phyloP scores from a whole-genome alignment of 1,284 basidiomycete genomes.

The Exsudoporus floridanus region DNA sequence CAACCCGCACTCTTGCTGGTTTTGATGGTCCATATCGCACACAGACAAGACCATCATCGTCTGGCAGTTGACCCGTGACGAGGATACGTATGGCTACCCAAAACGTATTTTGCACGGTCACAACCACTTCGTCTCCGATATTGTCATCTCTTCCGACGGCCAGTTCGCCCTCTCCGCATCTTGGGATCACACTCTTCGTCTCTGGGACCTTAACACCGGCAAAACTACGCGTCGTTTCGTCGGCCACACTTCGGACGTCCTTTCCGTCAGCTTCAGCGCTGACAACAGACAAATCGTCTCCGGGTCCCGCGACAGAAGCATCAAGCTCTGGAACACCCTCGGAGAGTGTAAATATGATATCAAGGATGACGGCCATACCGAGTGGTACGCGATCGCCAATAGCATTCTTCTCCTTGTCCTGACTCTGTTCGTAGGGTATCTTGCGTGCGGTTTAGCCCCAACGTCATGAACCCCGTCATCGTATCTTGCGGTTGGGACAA shows the following conservation, averaged over 20 bases:
- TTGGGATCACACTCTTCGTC: constrained; percentile 99
- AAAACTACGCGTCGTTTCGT: constrained; percentile 95
- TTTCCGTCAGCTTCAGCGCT: constrained; percentile 96
- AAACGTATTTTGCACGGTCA: constrained; percentile 98
- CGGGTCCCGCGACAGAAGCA: constrained; percentile 93
- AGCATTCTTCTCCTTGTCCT: neutral
- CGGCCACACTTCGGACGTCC: constrained; percentile 96
- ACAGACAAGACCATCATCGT: constrained; percentile 99
- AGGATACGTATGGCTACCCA: constrained; percentile 89
- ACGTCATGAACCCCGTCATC: constrained; percentile 97
- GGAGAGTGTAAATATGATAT: constrained; percentile 99
- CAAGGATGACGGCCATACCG: constrained; percentile 96
- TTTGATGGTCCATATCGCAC: constrained; percentile 42
- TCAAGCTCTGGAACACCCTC: constrained; percentile 99
- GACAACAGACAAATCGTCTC: constrained; percentile 99
- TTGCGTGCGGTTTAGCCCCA: constrained; percentile 99
- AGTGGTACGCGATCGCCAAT: constrained; percentile 65
- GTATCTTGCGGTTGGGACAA: constrained; percentile 99
- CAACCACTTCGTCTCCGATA: constrained; percentile 99
- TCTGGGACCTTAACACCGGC: constrained; percentile 98
- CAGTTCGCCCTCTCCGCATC: constrained; percentile 99
- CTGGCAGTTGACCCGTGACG: constrained; percentile 98
- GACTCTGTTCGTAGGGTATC: constrained; percentile 72
- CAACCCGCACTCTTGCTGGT: constrained; percentile 20
- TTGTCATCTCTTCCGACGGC: constrained; percentile 97